These are phyloP conservation scores for Alternaria solani DNA, from an alignment of 2,329 filamentous ascomycete genomes.

Conservation along the genomic window DNA sequence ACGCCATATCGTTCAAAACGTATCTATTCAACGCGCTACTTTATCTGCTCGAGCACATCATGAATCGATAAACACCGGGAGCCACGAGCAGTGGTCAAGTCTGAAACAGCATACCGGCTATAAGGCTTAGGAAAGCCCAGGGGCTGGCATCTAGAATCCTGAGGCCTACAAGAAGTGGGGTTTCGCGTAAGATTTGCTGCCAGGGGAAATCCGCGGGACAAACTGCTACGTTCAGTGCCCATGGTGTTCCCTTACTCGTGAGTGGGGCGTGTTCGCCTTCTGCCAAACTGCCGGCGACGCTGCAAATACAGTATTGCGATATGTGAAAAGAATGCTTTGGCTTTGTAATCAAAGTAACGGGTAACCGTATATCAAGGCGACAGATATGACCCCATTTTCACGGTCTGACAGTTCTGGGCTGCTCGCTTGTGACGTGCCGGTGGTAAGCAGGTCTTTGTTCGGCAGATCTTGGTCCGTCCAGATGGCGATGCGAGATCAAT, in stretches of 20 bases:
- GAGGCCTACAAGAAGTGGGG: background rate
- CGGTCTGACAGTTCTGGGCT: background rate
- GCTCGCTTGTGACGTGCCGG: background rate
- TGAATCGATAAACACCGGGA: background rate
- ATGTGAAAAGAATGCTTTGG: background rate
- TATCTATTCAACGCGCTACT: background rate
- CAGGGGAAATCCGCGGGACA: background rate
- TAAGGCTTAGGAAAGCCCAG: background rate
- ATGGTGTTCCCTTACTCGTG: background rate
- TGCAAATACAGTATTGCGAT: background rate
- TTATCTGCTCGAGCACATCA: background rate
- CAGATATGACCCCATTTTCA: background rate
- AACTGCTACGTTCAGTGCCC: background rate
- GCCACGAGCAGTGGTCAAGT: background rate
- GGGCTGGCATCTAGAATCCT: background rate
- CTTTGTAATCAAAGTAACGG: background rate
- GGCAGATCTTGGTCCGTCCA: background rate
- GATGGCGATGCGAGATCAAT: background rate
- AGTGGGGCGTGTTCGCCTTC: background rate
- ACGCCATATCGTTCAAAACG: background rate
- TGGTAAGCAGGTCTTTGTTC: background rate
- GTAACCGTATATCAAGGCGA: background rate
- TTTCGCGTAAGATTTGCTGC: background rate
- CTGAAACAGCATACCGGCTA: background rate
- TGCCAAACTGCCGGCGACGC: background rate